Evolutionary conservation across 1,284 basidiomycete genomes (phyloP).

Genomic region (Moesziomyces globuligerus): DNA sequence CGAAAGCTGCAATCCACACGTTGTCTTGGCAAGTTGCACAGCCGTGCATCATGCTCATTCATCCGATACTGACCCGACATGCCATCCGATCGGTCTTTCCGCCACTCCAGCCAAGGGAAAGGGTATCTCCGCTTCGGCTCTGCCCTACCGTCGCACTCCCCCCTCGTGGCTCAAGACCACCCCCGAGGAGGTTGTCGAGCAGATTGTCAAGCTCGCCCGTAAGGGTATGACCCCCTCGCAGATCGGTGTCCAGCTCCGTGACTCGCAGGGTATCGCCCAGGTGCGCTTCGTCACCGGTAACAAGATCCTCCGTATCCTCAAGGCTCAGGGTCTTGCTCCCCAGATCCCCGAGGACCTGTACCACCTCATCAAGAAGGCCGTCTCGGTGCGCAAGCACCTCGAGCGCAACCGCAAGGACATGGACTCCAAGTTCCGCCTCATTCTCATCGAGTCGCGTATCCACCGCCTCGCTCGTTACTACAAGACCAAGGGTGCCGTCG

Average conservation of each 20-base stretch:
- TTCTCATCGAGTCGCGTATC: constrained; percentile 98
- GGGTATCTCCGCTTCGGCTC: constrained; percentile 80
- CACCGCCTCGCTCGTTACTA: constrained; percentile 95
- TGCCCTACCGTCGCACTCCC: constrained; percentile 94
- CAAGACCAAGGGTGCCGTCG: constrained; percentile 96
- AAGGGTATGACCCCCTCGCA: constrained; percentile 98
- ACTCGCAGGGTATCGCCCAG: constrained; percentile 94
- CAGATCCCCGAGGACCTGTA: constrained; percentile 99
- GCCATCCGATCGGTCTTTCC: constrained; percentile 2
- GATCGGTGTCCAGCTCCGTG: constrained; percentile 97
- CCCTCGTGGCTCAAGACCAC: constrained; percentile 97
- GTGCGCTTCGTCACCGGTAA: constrained; percentile 98
- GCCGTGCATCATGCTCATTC: too few species aligned
- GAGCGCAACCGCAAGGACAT: constrained; percentile 91
- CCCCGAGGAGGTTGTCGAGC: constrained; percentile 92
- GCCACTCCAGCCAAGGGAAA: constrained; percentile 62
- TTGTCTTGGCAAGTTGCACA: too few species aligned
- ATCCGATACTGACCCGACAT: background rate
- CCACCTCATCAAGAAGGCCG: constrained; percentile 99
- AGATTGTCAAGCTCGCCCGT: constrained; percentile 96
- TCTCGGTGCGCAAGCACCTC: constrained; percentile 97
- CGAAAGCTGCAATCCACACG: too few species aligned
- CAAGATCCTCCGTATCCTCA: constrained; percentile 99
- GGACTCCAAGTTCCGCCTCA: constrained; percentile 89
- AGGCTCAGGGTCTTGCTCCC: constrained; percentile 93